These are phyloP conservation scores for Leccinum solheimii DNA, from an alignment of 1,284 basidiomycete genomes.

Conservation along the genomic window DNA sequence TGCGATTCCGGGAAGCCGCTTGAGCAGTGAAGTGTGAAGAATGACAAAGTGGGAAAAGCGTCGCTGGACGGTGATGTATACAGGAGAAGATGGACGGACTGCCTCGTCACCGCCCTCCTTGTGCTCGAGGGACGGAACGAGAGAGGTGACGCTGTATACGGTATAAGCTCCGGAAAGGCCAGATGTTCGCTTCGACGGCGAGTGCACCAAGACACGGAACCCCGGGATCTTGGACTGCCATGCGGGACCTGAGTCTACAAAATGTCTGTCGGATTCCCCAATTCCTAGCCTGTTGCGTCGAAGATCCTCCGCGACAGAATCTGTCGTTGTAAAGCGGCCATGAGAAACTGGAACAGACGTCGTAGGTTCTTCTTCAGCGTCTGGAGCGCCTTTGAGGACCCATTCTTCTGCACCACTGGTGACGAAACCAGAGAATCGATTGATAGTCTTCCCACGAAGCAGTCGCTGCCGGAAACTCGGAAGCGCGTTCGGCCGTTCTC, in stretches of 20 bases:
- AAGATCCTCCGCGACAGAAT: conserved; percentile 38
- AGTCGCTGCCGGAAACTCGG: conserved; percentile 71
- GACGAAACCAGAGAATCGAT: conserved; percentile 83
- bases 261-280: conserved; percentile 66
- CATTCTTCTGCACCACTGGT: conserved; percentile 83
- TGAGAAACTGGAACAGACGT: conserved; percentile 23
- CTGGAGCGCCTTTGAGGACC: conserved; percentile 59
- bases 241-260: conserved; percentile 67
- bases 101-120: conserved; percentile 24
- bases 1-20: conserved; percentile 71
- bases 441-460: conserved; percentile 73
- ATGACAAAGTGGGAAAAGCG: conserved; percentile 85
- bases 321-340: conserved; percentile 33
- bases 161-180: conserved; percentile 72
- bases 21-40: conserved; percentile 66
- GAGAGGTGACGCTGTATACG: conserved; percentile 74
- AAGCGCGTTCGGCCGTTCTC: conserved; percentile 61
- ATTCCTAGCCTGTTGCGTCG: conserved; percentile 40
- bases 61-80: conserved; percentile 70
- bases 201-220: conserved; percentile 76
- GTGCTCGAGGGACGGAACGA: conserved; percentile 47
- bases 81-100: conserved; percentile 38
- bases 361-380: conserved; percentile 24
- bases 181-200: conserved; percentile 70
- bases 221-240: conserved; percentile 74